phyloP scores from a whole-genome alignment of 306 rosid species.

The Erythrophleum fordii region DNA sequence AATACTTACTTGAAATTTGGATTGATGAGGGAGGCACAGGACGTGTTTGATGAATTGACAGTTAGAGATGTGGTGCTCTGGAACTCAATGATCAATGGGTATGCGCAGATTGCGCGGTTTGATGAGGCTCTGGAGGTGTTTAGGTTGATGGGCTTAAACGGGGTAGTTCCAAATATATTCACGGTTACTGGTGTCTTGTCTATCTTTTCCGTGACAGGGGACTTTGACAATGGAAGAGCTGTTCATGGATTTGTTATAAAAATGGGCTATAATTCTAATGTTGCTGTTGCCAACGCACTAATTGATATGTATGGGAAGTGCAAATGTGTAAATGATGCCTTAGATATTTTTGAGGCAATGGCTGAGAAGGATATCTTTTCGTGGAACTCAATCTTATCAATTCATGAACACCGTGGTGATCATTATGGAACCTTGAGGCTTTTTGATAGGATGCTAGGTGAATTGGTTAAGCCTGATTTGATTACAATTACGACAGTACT shows the following conservation, averaged over 20 bases:
- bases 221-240: slow-evolving; percentile 61
- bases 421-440: slow-evolving; percentile 63
- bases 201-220: slow-evolving; percentile 58
- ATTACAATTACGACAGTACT: slow-evolving; percentile 70
- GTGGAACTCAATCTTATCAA: slow-evolving; percentile 83
- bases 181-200: slow-evolving; percentile 74
- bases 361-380: slow-evolving; percentile 75
- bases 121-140: slow-evolving; percentile 72
- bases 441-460: slow-evolving; percentile 66
- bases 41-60: slow-evolving; percentile 70
- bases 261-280: slow-evolving; percentile 67
- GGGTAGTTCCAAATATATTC: slow-evolving; percentile 63
- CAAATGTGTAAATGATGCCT: slow-evolving; percentile 58
- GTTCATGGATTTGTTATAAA: slow-evolving; percentile 68
- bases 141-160: slow-evolving; percentile 59
- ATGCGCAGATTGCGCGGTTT: slow-evolving; percentile 63
- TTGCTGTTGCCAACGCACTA: slow-evolving; percentile 72
- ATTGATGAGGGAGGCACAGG: slow-evolving; percentile 60
- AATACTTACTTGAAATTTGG: slow-evolving; percentile 62
- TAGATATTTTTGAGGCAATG: slow-evolving; percentile 67
- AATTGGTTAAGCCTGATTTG: slow-evolving; percentile 67
- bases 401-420: slow-evolving; percentile 66
- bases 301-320: slow-evolving; percentile 94
- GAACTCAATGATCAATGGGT: slow-evolving; percentile 87
- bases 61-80: slow-evolving; percentile 80